A percentile compares a stretch with the other conserved stretches of the same genome.
Conservation (phyloP, 83 land plant species). For the Picea abies region DNA sequence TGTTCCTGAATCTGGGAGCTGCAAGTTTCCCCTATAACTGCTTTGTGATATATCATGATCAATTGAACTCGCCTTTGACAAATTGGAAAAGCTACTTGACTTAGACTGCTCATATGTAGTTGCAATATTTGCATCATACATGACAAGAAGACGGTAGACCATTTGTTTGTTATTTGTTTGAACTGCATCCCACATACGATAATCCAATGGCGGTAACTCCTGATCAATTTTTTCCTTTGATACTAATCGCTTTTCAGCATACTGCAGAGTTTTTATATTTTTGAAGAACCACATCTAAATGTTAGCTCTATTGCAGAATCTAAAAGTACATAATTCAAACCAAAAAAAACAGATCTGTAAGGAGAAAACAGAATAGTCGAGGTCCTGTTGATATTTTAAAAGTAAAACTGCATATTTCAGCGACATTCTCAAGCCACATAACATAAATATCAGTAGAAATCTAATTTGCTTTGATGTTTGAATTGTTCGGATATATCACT, state of each 20-base stretch:
- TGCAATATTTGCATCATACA: constrained; percentile 49
- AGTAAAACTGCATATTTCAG: background rate
- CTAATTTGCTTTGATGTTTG: background rate
- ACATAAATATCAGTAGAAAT: background rate
- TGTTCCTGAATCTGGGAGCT: constrained; percentile 7
- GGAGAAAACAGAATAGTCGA: background rate
- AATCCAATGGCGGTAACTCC: constrained; percentile 25
- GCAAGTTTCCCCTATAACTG: constrained; percentile 7
- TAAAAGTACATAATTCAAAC: background rate
- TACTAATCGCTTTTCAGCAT: constrained; percentile 80
- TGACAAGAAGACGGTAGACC: constrained; percentile 66
- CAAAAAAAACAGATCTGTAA: background rate
- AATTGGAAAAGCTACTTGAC: background rate
- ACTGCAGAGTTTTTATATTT: constrained; percentile 44
- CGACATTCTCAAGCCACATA: background rate
- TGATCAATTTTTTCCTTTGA: constrained; percentile 28
- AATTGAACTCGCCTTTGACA: background rate
- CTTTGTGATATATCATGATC: constrained; percentile 15
- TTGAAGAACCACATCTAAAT: background rate
- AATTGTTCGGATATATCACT: background rate
- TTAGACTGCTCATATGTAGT: constrained; percentile 65
- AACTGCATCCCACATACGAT: constrained; percentile 86
- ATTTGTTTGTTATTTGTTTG: constrained; percentile 53
- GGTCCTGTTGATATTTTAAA: background rate
- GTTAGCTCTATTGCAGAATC: background rate